Base-by-base conservation (phyloP, 176 grass and related monocot species). In the Tuctoria greenei region DNA sequence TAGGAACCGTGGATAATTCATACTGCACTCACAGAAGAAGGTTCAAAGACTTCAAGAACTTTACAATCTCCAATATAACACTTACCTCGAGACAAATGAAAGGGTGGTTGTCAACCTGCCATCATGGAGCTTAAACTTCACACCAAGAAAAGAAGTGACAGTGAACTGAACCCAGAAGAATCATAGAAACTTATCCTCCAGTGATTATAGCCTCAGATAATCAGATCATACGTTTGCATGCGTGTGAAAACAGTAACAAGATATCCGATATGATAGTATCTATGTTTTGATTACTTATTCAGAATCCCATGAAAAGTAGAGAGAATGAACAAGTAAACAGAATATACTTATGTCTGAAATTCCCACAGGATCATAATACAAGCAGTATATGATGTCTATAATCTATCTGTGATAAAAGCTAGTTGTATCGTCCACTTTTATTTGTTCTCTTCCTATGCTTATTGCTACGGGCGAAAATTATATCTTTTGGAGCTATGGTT, bases 391-490 rank as follows among this genome's bases (percentile, higher is more conserved):
- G 42, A 64, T 77, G 45, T 83, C 52, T 74, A 55, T 79, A 68
- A 44, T 72, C 59, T 78, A 87, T 61, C 73, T 83, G 35, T 55
- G 80, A 62, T 46, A 44, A 39, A 39, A 56, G 43, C 75, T 79
- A 57, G 49, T 31, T 78, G n/a, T 87, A 68, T 75, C 37, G 41
- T 71, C 86, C 70, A 6, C 55, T 58, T 83, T 79, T 84, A 79
- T 83, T 83, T 79, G n/a, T 72, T 47, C 10, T 72, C 73, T 79
- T 12, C 40, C 74, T 86, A 74, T 81, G 27, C 54, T 83, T 80
- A 85, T 89, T 85, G 47, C 43, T 28, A 67, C 40, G 66, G 69
- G 40, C 35, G 54, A 34, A 35, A 44, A 36, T 51, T 86, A 68
- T 72, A 66, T 66, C 5, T 41, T 37, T 24, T 55, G 69, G 51